Percentiles rank a stretch among this genome's conserved stretches.
Conservation (phyloP, 148 eudicot genomes). For the Fagopyrum esculentum region DNA sequence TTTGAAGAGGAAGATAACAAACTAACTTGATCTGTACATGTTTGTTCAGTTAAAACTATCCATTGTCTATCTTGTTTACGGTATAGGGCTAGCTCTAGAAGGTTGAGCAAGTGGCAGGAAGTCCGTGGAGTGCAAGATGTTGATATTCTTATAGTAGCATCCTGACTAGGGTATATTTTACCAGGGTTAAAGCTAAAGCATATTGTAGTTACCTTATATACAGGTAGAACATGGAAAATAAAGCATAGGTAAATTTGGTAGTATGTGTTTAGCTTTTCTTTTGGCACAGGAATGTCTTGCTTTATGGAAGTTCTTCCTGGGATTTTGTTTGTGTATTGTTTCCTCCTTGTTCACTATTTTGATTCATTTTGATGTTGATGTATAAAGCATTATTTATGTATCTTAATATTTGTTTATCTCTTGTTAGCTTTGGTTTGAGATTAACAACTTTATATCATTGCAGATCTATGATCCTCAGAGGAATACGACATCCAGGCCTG, state of each 20-base stretch:
- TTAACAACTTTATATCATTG: constrained; percentile 10
- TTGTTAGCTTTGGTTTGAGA: neutral
- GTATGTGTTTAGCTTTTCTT: neutral
- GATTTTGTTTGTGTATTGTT: neutral
- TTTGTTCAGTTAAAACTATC: neutral
- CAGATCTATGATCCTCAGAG: constrained; percentile 53
- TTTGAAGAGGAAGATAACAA: neutral
- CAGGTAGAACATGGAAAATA: neutral
- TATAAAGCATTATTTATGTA: neutral
- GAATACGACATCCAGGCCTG: constrained; percentile 31
- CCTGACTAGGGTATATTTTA: neutral
- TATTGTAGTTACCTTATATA: neutral
- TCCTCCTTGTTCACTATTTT: neutral
- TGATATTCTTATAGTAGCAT: neutral
- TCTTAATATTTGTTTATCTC: constrained; percentile 5
- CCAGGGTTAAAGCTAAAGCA: neutral
- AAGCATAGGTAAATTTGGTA: neutral
- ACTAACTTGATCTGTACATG: neutral
- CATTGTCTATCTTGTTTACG: neutral
- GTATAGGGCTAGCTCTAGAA: neutral
- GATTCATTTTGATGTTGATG: neutral
- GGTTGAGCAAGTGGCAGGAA: neutral
- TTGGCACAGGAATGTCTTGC: neutral
- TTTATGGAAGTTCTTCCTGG: neutral
- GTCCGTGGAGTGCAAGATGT: neutral